Base-by-base conservation (phyloP, 2,329 filamentous ascomycete genomes). In the Diatrype stigma region DNA sequence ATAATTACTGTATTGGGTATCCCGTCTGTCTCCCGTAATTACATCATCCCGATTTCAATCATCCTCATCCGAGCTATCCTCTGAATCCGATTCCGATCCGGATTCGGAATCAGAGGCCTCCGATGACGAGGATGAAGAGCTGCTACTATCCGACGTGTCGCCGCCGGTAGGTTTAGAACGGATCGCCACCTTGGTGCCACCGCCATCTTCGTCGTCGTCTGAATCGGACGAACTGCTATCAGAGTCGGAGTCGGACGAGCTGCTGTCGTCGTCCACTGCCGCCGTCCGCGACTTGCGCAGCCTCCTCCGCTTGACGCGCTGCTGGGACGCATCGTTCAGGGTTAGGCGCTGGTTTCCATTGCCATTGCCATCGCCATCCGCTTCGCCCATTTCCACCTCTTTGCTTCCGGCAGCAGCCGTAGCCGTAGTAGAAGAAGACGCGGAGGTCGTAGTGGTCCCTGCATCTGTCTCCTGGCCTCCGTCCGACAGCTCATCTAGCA, bases 401-500 rank as follows among this genome's bases (percentile, higher is more conserved):
- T 46, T 49, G 17, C 34, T 37, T 7, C 12, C 16, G 6, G 6
- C 16, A 14, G 6, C 16, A 14, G 6, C n/a, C 34, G 34, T 37
- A 7, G 56, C 57, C 14, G 60, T 61, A 35, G 56, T 61, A 5
- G 64, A 58, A 5, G 67, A 60, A 12, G 60, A 58, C 1, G 61
- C 61, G 3, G 63, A 59, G 1, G 61, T 57, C 0, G 62, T 61
- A 32, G 57, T 60, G 22, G 57, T 59, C 17, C 58, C 58, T 17
- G 63, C 59, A 67, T 45, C 67, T 16, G 53, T 71, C 49, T 59
- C 60, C n/a, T 75, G 72, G 21, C 73, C 76, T 46, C 70, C 71
- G 47, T 78, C 76, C 1, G 73, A 75, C n/a, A 86, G 69, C 60
- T 81, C 76, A 30, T 76, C 75, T 32, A 82, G 58, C 28, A 86